These are phyloP conservation scores for Coriolopsis trogii DNA, from an alignment of 1,284 basidiomycete genomes.

Conservation along the genomic window DNA sequence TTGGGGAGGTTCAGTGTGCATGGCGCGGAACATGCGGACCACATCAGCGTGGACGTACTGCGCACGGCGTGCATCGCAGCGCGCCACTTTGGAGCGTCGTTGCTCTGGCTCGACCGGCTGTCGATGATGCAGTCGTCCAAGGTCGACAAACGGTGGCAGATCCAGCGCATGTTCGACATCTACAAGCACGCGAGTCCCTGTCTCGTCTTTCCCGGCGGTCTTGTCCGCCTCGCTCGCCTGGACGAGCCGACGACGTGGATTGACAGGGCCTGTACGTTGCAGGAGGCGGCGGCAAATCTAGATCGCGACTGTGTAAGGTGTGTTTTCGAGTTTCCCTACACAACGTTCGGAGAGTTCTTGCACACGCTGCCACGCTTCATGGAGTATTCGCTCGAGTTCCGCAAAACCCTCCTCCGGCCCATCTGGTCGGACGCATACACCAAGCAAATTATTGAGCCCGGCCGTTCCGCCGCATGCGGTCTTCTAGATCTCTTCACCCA, in stretches of 20 bases:
- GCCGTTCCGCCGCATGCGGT: too few relatives aligned
- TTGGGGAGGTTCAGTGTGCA: background rate
- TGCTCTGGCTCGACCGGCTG: slow-evolving; percentile 19
- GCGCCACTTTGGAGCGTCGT: background rate
- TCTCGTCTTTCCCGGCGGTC: slow-evolving; percentile 16
- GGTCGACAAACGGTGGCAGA: slow-evolving; percentile 17
- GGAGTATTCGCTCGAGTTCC: too few relatives aligned
- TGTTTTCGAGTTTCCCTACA: too few relatives aligned
- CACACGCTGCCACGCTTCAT: too few relatives aligned
- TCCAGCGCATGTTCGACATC: slow-evolving; percentile 12
- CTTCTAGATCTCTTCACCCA: too few relatives aligned
- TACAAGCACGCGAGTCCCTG: slow-evolving; percentile 10
- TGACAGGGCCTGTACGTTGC: slow-evolving; percentile 16
- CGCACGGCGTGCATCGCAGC: slow-evolving; percentile 9
- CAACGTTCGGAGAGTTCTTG: too few relatives aligned
- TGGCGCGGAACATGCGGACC: slow-evolving; percentile 15
- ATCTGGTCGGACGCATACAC: too few relatives aligned
- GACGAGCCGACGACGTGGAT: slow-evolving; percentile 20
- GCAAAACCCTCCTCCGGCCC: too few relatives aligned
- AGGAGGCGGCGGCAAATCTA: slow-evolving; percentile 9
- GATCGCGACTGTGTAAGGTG: too few relatives aligned
- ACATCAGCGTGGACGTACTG: slow-evolving; percentile 9
- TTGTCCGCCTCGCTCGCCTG: slow-evolving; percentile 9
- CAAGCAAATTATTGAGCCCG: too few relatives aligned
- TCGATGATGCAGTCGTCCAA: slow-evolving; percentile 11